A percentile compares a stretch with the other conserved stretches of the same genome.
phyloP scores from a whole-genome alignment of 164 flowering plant genomes.

The Nelumbo lutea region DNA sequence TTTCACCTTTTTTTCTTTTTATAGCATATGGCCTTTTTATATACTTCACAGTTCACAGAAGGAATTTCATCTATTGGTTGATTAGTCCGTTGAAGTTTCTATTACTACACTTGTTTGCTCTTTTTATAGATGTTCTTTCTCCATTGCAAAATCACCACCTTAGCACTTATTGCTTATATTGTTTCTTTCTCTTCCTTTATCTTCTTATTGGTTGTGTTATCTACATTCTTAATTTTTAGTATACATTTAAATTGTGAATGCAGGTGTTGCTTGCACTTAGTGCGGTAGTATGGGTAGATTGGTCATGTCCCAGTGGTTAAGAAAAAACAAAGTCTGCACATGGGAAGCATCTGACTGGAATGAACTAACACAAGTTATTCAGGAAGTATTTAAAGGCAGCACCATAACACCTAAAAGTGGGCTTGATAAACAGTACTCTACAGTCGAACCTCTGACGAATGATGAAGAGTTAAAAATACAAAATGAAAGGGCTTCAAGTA shows the following conservation, averaged over 20 bases:
- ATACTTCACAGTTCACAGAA: too few species aligned
- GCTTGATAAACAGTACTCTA: conserved; percentile 22
- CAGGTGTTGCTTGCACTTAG: conserved; percentile 80
- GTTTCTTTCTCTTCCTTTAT: too few species aligned
- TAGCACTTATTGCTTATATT: too few species aligned
- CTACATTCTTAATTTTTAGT: too few species aligned
- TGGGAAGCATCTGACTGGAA: conserved; percentile 89
- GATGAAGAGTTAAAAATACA: conserved; percentile 17
- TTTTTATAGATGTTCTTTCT: too few species aligned
- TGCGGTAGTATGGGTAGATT: conserved; percentile 51
- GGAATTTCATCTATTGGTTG: too few species aligned
- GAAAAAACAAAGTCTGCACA: conserved; percentile 43
- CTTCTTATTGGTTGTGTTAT: too few species aligned
- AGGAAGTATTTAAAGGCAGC: conserved; percentile 36
- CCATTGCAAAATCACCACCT: too few species aligned
- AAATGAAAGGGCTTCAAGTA: conserved; percentile 23
- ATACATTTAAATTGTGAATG: conserved; percentile 7
- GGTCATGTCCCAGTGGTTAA: conserved; percentile 65
- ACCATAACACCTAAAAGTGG: conserved; percentile 13
- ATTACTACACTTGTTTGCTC: too few species aligned
- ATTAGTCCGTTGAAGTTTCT: too few species aligned
- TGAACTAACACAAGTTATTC: conserved; percentile 66
- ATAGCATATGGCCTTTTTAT: too few species aligned
- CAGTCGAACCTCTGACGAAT: conserved; percentile 24
- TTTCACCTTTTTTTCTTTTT: too few species aligned